A percentile compares a stretch with the other conserved stretches of the same genome.
These are phyloP conservation scores for Globisporangium spinosum DNA, from an alignment of 352 stramenopile species.

Conservation along the genomic window DNA sequence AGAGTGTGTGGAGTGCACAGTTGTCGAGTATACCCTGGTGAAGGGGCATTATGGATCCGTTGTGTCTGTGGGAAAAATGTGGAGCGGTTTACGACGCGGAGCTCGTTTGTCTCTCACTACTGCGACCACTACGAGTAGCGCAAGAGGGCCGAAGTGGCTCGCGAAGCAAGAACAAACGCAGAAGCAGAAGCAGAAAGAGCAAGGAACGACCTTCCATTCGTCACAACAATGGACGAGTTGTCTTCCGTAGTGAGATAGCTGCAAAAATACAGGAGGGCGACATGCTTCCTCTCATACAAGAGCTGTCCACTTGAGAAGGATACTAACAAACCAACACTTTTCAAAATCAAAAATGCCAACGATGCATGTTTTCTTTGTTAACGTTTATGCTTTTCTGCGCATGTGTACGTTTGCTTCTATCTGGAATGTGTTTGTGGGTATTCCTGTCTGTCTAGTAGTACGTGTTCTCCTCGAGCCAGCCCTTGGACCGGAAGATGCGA, in stretches of 20 bases:
- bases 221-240: not conserved
- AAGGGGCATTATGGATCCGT: not conserved
- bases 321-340: not conserved
- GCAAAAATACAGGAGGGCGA: too few relatives aligned
- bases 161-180: not conserved
- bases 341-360: not conserved
- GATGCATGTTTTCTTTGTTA: not conserved
- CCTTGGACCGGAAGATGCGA: conserved; percentile 48
- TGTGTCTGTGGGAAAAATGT: not conserved
- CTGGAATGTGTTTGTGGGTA: not conserved
- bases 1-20: too few relatives aligned
- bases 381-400: not conserved
- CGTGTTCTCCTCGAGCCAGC: conserved; percentile 79
- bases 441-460: conserved; percentile 55
- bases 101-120: not conserved
- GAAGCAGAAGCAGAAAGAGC: not conserved
- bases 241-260: not conserved
- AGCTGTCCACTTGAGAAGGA: not conserved
- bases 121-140: not conserved
- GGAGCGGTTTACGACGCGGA: not conserved
- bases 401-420: not conserved
- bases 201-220: not conserved
- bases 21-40: too few relatives aligned
- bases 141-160: not conserved
- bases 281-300: not conserved